phyloP scores from a whole-genome alignment of 176 grass and related monocot genomes.

The Hordeum vulgare region DNA sequence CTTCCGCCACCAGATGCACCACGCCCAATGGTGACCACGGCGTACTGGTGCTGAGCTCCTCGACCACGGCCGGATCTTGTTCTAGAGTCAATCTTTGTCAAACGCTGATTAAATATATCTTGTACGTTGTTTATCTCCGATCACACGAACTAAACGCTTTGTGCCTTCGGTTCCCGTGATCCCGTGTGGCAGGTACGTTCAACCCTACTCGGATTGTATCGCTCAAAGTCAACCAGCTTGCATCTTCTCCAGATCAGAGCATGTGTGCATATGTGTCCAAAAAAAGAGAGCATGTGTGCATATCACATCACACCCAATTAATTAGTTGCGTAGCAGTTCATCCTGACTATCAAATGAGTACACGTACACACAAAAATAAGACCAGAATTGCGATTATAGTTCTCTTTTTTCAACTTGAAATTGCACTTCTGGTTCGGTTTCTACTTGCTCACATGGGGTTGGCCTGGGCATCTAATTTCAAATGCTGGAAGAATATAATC shows the following conservation, averaged over 20 bases:
- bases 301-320: not conserved
- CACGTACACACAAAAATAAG: not conserved
- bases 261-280: not conserved
- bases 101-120: not conserved
- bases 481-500: not conserved
- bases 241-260: not conserved
- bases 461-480: not conserved
- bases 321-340: not conserved
- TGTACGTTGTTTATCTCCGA: not conserved
- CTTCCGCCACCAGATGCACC: too few species aligned
- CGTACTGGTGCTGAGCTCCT: too few species aligned
- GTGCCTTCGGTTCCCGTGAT: not conserved
- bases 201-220: not conserved
- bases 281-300: not conserved
- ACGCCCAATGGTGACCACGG: too few species aligned
- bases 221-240: not conserved
- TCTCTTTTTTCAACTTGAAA: not conserved
- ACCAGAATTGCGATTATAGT: not conserved
- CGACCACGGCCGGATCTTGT: too few species aligned
- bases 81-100: not conserved
- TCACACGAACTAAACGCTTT: conserved; percentile 5
- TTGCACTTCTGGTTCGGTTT: not conserved
- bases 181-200: conserved; percentile 10
- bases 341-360: not conserved
- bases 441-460: not conserved